Evolutionary conservation across 352 stramenopile species (phyloP), one percentile per base, ranked within the genome.

Genomic region (Phytopythium boreale): DNA sequence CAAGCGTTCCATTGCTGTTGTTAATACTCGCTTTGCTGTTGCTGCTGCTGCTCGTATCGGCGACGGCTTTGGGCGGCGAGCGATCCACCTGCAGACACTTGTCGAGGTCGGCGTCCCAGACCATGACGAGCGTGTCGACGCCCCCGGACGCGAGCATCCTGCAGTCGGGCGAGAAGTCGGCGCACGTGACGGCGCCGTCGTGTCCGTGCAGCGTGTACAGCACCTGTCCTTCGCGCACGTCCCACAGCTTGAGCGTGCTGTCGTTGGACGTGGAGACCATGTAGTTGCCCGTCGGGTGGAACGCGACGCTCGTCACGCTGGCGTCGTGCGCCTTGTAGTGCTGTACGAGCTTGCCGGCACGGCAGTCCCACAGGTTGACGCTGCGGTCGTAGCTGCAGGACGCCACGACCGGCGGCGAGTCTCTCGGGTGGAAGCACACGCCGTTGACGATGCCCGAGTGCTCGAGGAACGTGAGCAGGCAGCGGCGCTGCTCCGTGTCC

Each of bases 171-270:
- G 87, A 91, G 57, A 96, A 97, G 62, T 84, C 66, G 4, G 72
- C 82, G 59, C 72, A 79, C 53, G 87, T 83, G 24, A 92, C 85
- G 0, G 74, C 79, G 20, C 81, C 90, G 62, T 83, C 74, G 68
- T 98, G 93, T 17, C 92, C 90, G 46, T 96, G 88, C 46, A 98
- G 63, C 55, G 93, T 98, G 70, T 97, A 98, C 41, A 98, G 71
- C 50, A 98, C 78, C 66, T 96, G 89, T 4, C 93, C 93, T 68
- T 98, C 91, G 37, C 93, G 79, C 56, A 98, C 70, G 67, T 98
- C 93, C 92, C 93, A 98, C 39, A 98, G 72, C 71, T 97, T 97
- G 29, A 98, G 70, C 9, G 84, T 89, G 51, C 79, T 75, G 72
- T 98, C 94, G n/a, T 87, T 71, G 8, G 86, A 93, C 15, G 83